Percentiles rank a stretch among this genome's conserved stretches.
These are phyloP conservation scores for Bryoglossum gracile DNA, from an alignment of 495 filamentous ascomycete genomes.

Conservation along the genomic window DNA sequence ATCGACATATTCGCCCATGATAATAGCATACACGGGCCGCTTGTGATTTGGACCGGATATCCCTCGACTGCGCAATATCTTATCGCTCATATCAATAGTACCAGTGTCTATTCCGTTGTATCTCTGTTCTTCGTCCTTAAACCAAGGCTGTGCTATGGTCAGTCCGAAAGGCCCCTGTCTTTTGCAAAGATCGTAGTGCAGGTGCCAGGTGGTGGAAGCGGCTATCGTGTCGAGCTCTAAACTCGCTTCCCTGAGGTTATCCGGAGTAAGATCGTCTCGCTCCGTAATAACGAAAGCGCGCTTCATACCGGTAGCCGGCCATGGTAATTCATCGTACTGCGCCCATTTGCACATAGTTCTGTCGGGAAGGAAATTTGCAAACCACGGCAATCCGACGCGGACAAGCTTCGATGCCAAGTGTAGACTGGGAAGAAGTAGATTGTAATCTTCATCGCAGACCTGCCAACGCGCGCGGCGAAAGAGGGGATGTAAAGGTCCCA, in stretches of 20 bases:
- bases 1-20: conserved; percentile 15
- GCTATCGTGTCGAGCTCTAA: conserved; percentile 4
- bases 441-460: conserved; percentile 1
- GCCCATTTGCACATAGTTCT: background rate
- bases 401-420: conserved; percentile 11
- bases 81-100: background rate
- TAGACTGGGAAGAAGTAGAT: conserved; percentile 17
- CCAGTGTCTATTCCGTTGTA: conserved; percentile 4
- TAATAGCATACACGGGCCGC: conserved; percentile 1
- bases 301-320: background rate
- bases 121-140: background rate
- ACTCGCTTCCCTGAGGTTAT: background rate
- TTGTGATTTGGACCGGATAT: background rate
- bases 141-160: background rate
- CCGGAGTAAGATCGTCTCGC: background rate
- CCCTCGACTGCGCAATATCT: background rate
- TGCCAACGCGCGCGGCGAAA: conserved; percentile 12
- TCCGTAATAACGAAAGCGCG: background rate
- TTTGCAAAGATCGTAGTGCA: background rate
- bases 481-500: background rate
- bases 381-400: conserved; percentile 14
- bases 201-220: conserved; percentile 1
- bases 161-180: background rate
- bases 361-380: conserved; percentile 16
- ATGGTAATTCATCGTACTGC: background rate